Percentiles rank a stretch among this genome's conserved stretches.
Conservation (phyloP, 495 filamentous ascomycete genomes). For the Neurospora sp. region DNA sequence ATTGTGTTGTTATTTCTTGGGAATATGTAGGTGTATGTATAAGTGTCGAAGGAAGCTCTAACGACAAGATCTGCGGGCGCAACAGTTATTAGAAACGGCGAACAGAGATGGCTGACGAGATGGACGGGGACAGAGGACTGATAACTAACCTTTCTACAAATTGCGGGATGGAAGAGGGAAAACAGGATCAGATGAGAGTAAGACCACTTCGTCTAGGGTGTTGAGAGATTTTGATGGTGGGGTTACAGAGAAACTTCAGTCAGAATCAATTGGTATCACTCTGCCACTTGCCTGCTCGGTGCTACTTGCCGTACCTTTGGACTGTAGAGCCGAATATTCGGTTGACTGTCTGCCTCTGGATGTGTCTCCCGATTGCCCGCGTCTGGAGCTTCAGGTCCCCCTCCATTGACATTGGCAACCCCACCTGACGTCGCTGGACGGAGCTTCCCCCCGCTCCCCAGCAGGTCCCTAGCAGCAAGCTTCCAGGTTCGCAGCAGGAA, state of each 20-base stretch:
- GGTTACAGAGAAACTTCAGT: not conserved
- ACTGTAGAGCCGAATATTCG: not conserved
- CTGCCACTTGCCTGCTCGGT: not conserved
- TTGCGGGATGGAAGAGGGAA: not conserved
- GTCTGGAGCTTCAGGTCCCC: not conserved
- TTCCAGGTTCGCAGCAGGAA: not conserved
- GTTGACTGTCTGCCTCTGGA: not conserved
- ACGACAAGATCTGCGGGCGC: not conserved
- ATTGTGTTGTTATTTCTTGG: conserved; percentile 35
- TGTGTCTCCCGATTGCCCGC: not conserved
- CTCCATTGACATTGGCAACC: not conserved
- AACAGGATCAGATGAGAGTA: not conserved
- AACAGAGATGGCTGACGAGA: not conserved
- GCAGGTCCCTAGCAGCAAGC: not conserved
- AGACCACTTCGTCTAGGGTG: not conserved
- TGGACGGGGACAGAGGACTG: not conserved
- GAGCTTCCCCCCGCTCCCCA: not conserved
- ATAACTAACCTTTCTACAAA: not conserved
- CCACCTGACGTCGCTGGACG: conserved; percentile 15
- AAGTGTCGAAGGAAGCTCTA: not conserved
- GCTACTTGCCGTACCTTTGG: not conserved
- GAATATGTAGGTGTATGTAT: not conserved
- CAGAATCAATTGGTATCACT: not conserved
- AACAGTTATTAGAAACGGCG: not conserved
- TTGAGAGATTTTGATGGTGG: not conserved